These are phyloP conservation scores for Berkeleyomyces rouxiae DNA, from an alignment of 2,329 filamentous ascomycete genomes.

Conservation along the genomic window DNA sequence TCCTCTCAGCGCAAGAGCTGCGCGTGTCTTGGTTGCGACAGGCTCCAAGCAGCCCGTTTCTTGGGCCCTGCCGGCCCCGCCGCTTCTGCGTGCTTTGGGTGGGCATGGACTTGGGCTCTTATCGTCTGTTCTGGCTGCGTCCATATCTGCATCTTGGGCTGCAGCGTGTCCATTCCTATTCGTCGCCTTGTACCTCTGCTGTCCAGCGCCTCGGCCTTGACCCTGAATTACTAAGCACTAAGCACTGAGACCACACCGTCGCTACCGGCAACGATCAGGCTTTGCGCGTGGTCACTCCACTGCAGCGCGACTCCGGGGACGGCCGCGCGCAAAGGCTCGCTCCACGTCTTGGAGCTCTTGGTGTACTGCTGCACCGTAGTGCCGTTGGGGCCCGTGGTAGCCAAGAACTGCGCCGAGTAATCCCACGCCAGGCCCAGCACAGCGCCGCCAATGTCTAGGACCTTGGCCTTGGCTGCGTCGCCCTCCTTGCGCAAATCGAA, in stretches of 20 bases:
- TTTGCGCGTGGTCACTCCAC: constrained; percentile 64
- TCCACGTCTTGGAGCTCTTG: constrained; percentile 79
- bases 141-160: neutral
- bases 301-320: constrained; percentile 54
- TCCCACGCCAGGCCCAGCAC: constrained; percentile 74
- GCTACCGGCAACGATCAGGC: constrained; percentile 55
- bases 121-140: neutral
- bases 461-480: constrained; percentile 62
- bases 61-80: neutral
- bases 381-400: constrained; percentile 62
- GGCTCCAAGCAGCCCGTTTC: neutral
- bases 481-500: constrained; percentile 90
- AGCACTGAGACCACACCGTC: constrained; percentile 64
- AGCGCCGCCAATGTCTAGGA: constrained; percentile 68
- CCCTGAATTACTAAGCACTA: constrained; percentile 21
- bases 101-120: neutral
- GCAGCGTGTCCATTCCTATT: neutral
- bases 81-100: neutral
- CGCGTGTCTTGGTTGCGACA: neutral
- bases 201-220: neutral
- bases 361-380: constrained; percentile 79
- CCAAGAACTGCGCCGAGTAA: constrained; percentile 85
- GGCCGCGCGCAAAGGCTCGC: constrained; percentile 63
- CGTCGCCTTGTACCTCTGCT: neutral
- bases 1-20: neutral